Evolutionary conservation across 2,329 filamentous ascomycete genomes (phyloP), one percentile per base, ranked within the genome.

Genomic region (Byssothecium circinans): DNA sequence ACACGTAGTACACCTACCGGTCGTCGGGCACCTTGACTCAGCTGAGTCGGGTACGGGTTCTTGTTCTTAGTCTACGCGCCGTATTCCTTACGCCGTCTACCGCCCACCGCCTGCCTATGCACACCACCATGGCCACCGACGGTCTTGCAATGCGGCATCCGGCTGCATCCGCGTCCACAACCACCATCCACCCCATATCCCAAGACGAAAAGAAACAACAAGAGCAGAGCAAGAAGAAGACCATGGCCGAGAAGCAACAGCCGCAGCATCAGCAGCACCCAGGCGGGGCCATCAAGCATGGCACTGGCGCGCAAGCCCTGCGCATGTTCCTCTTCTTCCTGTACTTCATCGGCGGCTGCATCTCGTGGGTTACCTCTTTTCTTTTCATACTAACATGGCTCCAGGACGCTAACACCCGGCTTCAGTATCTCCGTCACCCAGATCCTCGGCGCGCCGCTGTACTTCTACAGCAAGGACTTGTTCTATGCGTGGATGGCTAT

Each of bases 401-500:
- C 25, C 49, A 57, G 52, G 40, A 47, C 52, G 55, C 67, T 69
- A 53, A 68, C 54, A 33, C 50, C 45, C 29, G 45, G 17, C 18
- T 35, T 55, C 61, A 75, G 73, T 56, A 75, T 79, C 61, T 77
- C 84, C 59, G 57, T 81, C 7, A 87, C 88, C 7, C 89, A 95
- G 67, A 74, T 89, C 41, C 71, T 94, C 52, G 89, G 88, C 41
- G 65, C 80, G 0, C 88, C 88, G 12, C 74, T 95, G 8, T 94
- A 94, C 67, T 82, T 83, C 54, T 73, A 88, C 67, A 86, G 86
- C 71, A 83, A 81, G 57, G 84, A 90, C 47, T 79, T 85, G 59
- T 95, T 87, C 75, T 89, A 95, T 71, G 82, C 87, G 52, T 94
- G 87, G 75, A 91, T 94, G 82, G 84, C 89, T 43, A 76, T 91